phyloP scores from a whole-genome alignment of 78 protist genomes.

The Chrysochromulina parva region DNA sequence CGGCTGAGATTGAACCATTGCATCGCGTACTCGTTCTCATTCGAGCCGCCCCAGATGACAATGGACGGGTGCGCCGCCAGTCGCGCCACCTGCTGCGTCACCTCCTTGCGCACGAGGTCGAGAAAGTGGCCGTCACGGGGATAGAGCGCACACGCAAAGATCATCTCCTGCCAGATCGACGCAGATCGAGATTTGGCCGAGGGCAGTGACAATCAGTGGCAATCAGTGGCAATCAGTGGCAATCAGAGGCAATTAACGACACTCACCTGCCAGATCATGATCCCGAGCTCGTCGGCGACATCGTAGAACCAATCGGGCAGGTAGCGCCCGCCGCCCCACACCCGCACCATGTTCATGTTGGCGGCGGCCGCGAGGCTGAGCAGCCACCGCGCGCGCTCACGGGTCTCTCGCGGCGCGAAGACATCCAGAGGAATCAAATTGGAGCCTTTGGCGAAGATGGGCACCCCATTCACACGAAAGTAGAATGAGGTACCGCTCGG shows the following conservation, averaged over 20 bases:
- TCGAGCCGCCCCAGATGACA: slow-evolving; percentile 47
- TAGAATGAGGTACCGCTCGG: slow-evolving; percentile 44
- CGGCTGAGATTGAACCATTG: slow-evolving; percentile 19
- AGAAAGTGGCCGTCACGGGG: slow-evolving; percentile 77
- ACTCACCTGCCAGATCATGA: slow-evolving; percentile 43
- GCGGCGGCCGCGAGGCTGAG: slow-evolving; percentile 36
- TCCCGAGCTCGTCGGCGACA: slow-evolving; percentile 28
- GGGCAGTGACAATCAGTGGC: too few species aligned
- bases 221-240: too few species aligned
- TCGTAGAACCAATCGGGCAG: slow-evolving; percentile 38
- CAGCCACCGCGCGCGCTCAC: neutral
- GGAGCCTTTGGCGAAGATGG: slow-evolving; percentile 41
- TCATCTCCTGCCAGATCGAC: neutral
- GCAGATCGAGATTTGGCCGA: too few species aligned
- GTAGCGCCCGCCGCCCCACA: slow-evolving; percentile 69
- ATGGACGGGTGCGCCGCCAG: slow-evolving; percentile 45
- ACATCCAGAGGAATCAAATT: neutral
- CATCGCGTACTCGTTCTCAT: slow-evolving; percentile 54
- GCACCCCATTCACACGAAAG: slow-evolving; percentile 30
- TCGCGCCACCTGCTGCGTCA: neutral
- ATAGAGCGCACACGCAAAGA: slow-evolving; percentile 72
- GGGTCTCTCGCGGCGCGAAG: neutral
- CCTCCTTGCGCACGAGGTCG: slow-evolving; percentile 26
- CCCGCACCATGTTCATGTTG: slow-evolving; percentile 54
- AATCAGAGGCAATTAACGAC: too few species aligned